Base-by-base conservation (phyloP, 306 rosid species). In the Purshia tridentata region DNA sequence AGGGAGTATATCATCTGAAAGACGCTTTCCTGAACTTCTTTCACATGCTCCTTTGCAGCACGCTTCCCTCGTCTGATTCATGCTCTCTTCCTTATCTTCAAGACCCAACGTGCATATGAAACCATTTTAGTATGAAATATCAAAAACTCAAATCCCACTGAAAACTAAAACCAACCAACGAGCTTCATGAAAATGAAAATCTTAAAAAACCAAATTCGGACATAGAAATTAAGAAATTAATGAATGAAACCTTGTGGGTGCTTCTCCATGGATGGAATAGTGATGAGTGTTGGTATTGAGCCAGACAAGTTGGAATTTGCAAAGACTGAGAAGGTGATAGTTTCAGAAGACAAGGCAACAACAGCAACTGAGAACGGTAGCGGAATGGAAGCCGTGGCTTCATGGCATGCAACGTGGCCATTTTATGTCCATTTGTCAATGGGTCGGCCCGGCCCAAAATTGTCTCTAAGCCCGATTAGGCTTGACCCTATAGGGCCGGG, bases 1-100 rank as follows among this genome's bases (percentile, higher is more conserved):
- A 59, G 97, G 97, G 44, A 92, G 76, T 29, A 92, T 56, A 42
- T 8, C 4, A 78, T 88, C 89, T 50, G 86, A 59, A 8, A 74
- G 41, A 64, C 70, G 64, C 48, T 78, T 85, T 49, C 29, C 75
- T 14, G 77, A 7, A 18, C 19, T 8, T 9, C 11, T 47, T 44
- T 86, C 81, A 39, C 50, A 45, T 0, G 83, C 58, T 40, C 60
- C 84, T 69, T 88, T 82, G 63, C 22, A 13, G 48, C 45, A 16
- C 3, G 35, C 53, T 69, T 75, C 82, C 67, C 65, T 64, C 10
- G n/a, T 8, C 56, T 42, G 74, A 80, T 72, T 84, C 5, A 29
- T 41, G 12, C 14, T 48, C 41, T 29, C 54, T 72, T 78, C 83
- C 13, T n/a, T 20, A 5, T 48, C 88, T 78, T 41, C 61, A 76